These are phyloP conservation scores for Colletotrichum gigasporum DNA, from an alignment of 2,329 filamentous ascomycete species.

Conservation along the genomic window DNA sequence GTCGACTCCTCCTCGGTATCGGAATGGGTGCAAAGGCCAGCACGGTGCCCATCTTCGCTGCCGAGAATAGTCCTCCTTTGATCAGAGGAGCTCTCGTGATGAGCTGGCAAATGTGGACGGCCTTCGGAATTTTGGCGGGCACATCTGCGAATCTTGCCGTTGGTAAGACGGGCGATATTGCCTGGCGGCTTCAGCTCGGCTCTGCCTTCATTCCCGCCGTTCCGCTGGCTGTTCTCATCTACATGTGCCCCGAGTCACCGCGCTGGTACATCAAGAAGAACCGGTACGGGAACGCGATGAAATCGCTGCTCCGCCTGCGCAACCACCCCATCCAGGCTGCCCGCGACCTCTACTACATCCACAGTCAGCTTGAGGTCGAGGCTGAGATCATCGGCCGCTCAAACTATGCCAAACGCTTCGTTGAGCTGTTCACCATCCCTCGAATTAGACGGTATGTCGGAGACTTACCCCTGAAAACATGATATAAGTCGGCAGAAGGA, in stretches of 20 bases:
- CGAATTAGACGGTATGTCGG: slow-evolving; percentile 53
- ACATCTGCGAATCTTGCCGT: slow-evolving; percentile 66
- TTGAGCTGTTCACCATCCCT: slow-evolving; percentile 67
- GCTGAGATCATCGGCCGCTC: slow-evolving; percentile 37
- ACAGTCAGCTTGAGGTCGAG: slow-evolving; percentile 47
- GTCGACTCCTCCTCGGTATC: slow-evolving; percentile 78
- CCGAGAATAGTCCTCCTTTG: slow-evolving; percentile 75
- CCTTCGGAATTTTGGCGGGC: slow-evolving; percentile 62
- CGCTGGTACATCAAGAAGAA: slow-evolving; percentile 74
- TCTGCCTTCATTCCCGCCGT: slow-evolving; percentile 70
- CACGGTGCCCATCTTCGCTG: slow-evolving; percentile 78
- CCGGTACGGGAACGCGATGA: slow-evolving; percentile 62
- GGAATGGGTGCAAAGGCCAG: slow-evolving; percentile 81
- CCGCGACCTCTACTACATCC: slow-evolving; percentile 70
- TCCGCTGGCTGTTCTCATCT: slow-evolving; percentile 62
- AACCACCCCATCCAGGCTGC: slow-evolving; percentile 69
- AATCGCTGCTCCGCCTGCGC: slow-evolving; percentile 64
- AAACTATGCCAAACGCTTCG: slow-evolving; percentile 58
- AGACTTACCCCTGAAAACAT: not conserved
- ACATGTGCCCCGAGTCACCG: slow-evolving; percentile 71
- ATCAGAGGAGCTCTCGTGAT: slow-evolving; percentile 72
- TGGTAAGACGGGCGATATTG: slow-evolving; percentile 57
- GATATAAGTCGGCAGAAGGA: not conserved
- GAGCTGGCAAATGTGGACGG: slow-evolving; percentile 70
- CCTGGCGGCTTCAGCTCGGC: slow-evolving; percentile 68